Evolutionary conservation across 352 stramenopile genomes (phyloP), one percentile per base, ranked within the genome.

Genomic region (Phytophthora sp.): DNA sequence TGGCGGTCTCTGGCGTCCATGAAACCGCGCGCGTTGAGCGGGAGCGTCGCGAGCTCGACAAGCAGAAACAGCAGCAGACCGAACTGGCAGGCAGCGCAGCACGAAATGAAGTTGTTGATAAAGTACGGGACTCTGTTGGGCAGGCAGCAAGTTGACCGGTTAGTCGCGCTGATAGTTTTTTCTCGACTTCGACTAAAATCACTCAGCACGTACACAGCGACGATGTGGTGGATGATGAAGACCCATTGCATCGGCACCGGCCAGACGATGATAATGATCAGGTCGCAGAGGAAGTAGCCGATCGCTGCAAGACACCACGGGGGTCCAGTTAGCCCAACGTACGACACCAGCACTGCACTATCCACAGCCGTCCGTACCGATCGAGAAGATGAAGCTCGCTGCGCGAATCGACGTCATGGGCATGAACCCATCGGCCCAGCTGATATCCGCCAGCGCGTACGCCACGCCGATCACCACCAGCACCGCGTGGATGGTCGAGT

Each of bases 31-130:
- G 62, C 81, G 31, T 94, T 94, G 23, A 94, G 70, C 10, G 86
- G 84, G 21, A 94, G 69, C 34, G 86, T 94, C 20, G 84, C 82
- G 12, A 94, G 69, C 56, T 94, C 86, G 39, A 94, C 86, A 11
- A 94, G 77, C 43, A 94, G 62, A 34, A 91, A 94, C 24, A 94
- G 69, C 39, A 92, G 60, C 42, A 94, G 56, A 4, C 81, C 84
- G 35, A 91, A 94, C 51, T 92, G 82, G 11, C 78, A 88, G 13
- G 84, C 82, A 10, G 76, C 82, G 49, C 86, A 94, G 68, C 83
- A 92, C 42, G 86, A 87, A 15, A 91, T 62, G 52, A 94, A 94
- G 66, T 94, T 94, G 80, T 94, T 92, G 69, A 94, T 91, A 10
- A 87, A 79, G 62, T 94, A 94, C 30, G 86, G 86, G 9, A 92